Conservation (phyloP, 2,329 filamentous ascomycete genomes). For the Spiromastix sp. region DNA sequence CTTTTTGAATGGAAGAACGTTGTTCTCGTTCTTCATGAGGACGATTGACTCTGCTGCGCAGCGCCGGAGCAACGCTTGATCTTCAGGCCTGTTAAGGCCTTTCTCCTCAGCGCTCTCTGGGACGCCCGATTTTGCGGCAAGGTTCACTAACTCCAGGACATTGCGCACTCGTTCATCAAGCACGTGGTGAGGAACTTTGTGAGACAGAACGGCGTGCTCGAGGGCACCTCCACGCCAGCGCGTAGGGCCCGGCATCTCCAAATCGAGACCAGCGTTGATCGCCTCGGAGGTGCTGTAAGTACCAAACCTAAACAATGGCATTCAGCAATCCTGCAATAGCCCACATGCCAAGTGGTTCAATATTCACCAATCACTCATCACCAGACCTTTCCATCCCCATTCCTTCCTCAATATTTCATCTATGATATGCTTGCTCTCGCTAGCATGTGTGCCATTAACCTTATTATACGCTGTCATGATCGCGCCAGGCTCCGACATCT, state of each 20-base stretch:
- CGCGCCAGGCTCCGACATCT: slow-evolving; percentile 44
- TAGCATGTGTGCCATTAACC: slow-evolving; percentile 41
- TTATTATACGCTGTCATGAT: slow-evolving; percentile 52
- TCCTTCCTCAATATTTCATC: slow-evolving; percentile 35
- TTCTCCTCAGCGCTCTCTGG: slow-evolving; percentile 45
- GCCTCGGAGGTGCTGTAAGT: slow-evolving; percentile 37
- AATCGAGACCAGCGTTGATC: slow-evolving; percentile 35
- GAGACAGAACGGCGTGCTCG: slow-evolving; percentile 39
- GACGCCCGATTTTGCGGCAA: slow-evolving; percentile 43
- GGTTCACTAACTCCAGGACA: slow-evolving; percentile 51
- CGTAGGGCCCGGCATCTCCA: slow-evolving; percentile 39
- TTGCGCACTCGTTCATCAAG: slow-evolving; percentile 49
- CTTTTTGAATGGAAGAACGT: slow-evolving; percentile 47
- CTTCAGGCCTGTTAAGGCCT: slow-evolving; percentile 49
- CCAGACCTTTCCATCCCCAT: slow-evolving; percentile 36
- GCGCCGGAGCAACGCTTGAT: slow-evolving; percentile 52
- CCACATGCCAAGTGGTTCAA: neutral
- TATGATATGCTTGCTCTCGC: slow-evolving; percentile 32
- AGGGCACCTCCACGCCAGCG: slow-evolving; percentile 32
- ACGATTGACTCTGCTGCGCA: slow-evolving; percentile 62
- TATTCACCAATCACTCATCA: slow-evolving; percentile 37
- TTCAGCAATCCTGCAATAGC: neutral
- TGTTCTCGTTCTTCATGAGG: slow-evolving; percentile 60
- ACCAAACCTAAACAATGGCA: slow-evolving; percentile 26
- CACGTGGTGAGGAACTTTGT: slow-evolving; percentile 46